Conservation (phyloP, 352 stramenopile genomes). For the Stramenopiles sp. region DNA sequence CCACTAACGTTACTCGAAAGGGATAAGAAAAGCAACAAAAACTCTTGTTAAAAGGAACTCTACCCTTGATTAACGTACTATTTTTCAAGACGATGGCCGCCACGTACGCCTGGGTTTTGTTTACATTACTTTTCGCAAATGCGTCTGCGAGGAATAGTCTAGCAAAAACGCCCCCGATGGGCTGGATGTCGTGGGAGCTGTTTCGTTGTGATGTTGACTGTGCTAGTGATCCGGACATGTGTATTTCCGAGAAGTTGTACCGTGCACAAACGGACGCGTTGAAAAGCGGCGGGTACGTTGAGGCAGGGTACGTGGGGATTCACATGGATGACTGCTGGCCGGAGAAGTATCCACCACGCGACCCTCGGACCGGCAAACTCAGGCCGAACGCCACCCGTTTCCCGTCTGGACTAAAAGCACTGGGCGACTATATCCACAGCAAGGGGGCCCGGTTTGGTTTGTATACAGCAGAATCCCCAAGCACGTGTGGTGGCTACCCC, state of each 20-base stretch:
- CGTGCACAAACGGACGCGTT: slow-evolving; percentile 25
- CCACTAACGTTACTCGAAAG: too few relatives aligned
- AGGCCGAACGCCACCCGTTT: slow-evolving; percentile 22
- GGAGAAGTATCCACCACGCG: too few relatives aligned
- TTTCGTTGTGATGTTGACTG: slow-evolving; percentile 34
- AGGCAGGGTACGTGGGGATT: slow-evolving; percentile 21
- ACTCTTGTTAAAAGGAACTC: too few relatives aligned
- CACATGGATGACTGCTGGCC: slow-evolving; percentile 27
- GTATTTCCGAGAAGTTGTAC: slow-evolving; percentile 27
- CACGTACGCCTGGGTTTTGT: too few relatives aligned
- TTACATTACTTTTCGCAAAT: too few relatives aligned
- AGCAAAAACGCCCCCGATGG: slow-evolving; percentile 32
- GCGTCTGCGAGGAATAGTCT: too few relatives aligned
- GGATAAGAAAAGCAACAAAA: too few relatives aligned
- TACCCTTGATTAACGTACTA: too few relatives aligned
- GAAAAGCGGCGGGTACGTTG: slow-evolving; percentile 23
- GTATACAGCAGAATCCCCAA: slow-evolving; percentile 24
- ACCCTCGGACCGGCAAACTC: slow-evolving; percentile 18
- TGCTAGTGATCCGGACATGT: slow-evolving; percentile 24
- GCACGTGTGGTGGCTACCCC: slow-evolving; percentile 28
- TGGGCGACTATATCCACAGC: slow-evolving; percentile 24
- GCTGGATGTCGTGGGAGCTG: slow-evolving; percentile 33
- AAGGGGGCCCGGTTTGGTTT: slow-evolving; percentile 26
- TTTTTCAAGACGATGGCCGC: too few relatives aligned
- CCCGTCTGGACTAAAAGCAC: slow-evolving; percentile 25